phyloP scores from a whole-genome alignment of 441 rosid species.

The Aleurites moluccanus region DNA sequence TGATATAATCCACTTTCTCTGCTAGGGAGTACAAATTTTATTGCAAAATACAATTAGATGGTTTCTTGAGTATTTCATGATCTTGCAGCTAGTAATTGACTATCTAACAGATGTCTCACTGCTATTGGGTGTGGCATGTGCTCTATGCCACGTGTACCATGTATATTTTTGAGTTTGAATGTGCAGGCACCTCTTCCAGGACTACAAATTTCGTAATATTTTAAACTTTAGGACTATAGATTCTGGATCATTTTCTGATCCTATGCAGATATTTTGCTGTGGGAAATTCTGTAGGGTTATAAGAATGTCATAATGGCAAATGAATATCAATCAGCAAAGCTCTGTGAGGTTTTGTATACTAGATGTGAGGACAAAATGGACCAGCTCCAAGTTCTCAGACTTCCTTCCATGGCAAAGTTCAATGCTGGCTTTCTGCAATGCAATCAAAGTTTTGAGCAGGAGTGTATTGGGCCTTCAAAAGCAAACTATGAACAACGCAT shows the following conservation, averaged over 20 bases:
- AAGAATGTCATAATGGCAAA: slow-evolving; percentile 71
- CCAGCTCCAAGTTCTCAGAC: slow-evolving; percentile 93
- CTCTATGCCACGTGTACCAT: neutral
- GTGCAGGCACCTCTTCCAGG: neutral
- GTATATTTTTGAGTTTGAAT: slow-evolving; percentile 1
- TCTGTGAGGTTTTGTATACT: slow-evolving; percentile 77
- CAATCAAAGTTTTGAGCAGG: slow-evolving; percentile 80
- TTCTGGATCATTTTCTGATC: slow-evolving; percentile 15
- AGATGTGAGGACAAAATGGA: slow-evolving; percentile 97
- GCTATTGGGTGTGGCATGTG: slow-evolving; percentile 9
- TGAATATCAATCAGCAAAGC: slow-evolving; percentile 80
- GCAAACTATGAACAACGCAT: slow-evolving; percentile 77
- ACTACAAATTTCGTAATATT: neutral
- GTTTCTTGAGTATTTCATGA: neutral
- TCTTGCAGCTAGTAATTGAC: neutral
- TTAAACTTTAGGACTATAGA: neutral
- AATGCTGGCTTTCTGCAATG: slow-evolving; percentile 90
- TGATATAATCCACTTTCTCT: neutral
- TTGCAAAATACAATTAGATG: neutral
- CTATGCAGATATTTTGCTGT: slow-evolving; percentile 19
- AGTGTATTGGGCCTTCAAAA: slow-evolving; percentile 93
- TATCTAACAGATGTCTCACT: neutral
- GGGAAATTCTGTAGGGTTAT: slow-evolving; percentile 51
- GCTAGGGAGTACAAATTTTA: neutral
- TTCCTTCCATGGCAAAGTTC: slow-evolving; percentile 99